phyloP scores from a whole-genome alignment of 2,329 filamentous ascomycete species.

The Trichoderma atrobrunneum region DNA sequence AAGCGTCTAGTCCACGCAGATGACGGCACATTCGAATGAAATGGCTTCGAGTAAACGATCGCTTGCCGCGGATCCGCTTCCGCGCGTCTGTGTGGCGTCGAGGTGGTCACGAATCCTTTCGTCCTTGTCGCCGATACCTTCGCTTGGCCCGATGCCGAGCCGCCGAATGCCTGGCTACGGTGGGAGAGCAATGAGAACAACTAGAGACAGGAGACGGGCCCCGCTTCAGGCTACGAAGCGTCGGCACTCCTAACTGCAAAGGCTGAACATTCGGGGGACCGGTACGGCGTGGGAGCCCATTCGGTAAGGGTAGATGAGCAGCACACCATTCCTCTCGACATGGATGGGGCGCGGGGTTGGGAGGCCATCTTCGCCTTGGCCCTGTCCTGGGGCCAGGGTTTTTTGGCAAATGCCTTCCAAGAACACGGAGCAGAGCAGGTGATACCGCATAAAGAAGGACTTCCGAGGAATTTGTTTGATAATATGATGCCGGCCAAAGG shows the following conservation, averaged over 20 bases:
- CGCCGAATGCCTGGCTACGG: background rate
- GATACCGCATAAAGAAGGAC: background rate
- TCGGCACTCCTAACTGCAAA: background rate
- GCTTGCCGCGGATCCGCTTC: conserved; percentile 22
- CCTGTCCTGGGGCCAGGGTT: background rate
- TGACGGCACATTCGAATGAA: background rate
- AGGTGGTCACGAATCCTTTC: background rate
- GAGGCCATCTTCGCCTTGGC: background rate
- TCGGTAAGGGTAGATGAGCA: background rate
- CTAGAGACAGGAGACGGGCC: background rate
- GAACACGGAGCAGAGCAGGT: background rate
- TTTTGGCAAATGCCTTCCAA: background rate
- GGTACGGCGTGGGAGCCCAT: background rate
- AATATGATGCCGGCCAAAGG: background rate
- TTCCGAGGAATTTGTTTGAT: background rate
- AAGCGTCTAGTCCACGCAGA: background rate
- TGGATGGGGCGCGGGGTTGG: background rate
- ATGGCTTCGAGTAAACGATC: conserved; percentile 10
- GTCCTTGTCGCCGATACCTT: background rate
- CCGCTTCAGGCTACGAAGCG: background rate
- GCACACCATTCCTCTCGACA: background rate
- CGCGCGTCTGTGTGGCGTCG: conserved; percentile 16
- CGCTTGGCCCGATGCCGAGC: background rate
- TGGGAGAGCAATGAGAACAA: background rate
- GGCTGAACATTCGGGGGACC: background rate